A percentile compares a stretch with the other conserved stretches of the same genome.
Conservation (phyloP, 2,329 filamentous ascomycete genomes). For the Shiraia bambusicola region DNA sequence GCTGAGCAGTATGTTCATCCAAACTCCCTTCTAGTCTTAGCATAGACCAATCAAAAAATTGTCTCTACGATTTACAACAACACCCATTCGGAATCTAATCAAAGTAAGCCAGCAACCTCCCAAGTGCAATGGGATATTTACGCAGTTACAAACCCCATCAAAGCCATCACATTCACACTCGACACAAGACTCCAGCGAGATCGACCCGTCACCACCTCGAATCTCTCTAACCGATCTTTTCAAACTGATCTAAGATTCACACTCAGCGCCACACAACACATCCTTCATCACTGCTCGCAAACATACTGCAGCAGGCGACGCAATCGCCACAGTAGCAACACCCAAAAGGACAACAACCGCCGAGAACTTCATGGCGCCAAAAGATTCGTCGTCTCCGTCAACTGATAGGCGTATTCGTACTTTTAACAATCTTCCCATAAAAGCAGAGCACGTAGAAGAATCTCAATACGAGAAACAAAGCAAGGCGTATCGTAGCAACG, state of each 20-base stretch:
- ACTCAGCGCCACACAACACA: neutral
- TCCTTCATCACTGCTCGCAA: neutral
- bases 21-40: too few relatives aligned
- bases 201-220: conserved; percentile 14
- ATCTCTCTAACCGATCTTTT: conserved; percentile 20
- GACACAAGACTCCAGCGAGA: conserved; percentile 16
- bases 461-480: neutral
- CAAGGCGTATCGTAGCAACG: too few relatives aligned
- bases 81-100: conserved; percentile 32
- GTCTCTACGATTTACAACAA: conserved; percentile 20
- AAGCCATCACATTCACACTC: conserved; percentile 31
- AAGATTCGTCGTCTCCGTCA: neutral
- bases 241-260: conserved; percentile 20
- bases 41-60: neutral
- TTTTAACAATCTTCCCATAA: neutral
- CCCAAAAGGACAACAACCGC: conserved; percentile 21
- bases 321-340: conserved; percentile 20
- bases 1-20: neutral
- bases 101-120: conserved; percentile 3
- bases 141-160: conserved; percentile 24
- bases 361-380: conserved; percentile 29
- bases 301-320: conserved; percentile 30
- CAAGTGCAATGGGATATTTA: conserved; percentile 10
- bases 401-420: neutral
- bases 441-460: too few relatives aligned